Percentiles rank a stretch among this genome's conserved stretches.
Evolutionary conservation across 495 filamentous ascomycete genomes (phyloP).

Genomic region (Aeminium ludgeri): DNA sequence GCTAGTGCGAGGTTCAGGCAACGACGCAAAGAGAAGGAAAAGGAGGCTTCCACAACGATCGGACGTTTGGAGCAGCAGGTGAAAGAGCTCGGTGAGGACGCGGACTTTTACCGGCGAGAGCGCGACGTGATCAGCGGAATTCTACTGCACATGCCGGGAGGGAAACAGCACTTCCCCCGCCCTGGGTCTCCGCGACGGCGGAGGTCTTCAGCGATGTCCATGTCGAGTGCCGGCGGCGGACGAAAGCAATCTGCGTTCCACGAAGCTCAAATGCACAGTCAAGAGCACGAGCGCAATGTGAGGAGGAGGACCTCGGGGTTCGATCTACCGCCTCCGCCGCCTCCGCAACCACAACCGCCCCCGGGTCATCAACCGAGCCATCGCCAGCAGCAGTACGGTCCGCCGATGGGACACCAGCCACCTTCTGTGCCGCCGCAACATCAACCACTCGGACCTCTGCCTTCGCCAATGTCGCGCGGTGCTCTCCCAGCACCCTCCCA

Average conservation of each 20-base stretch:
- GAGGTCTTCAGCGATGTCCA: conserved; percentile 4
- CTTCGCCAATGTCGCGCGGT: too few species aligned
- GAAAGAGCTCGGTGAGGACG: conserved; percentile 24
- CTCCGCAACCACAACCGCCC: neutral
- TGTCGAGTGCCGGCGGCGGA: conserved; percentile 1
- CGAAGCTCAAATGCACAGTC: conserved; percentile 2
- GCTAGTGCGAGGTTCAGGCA: conserved; percentile 81
- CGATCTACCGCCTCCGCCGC: conserved; percentile 8
- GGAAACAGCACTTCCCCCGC: conserved; percentile 23
- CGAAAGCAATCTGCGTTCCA: neutral
- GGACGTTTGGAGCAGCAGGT: conserved; percentile 45
- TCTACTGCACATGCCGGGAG: conserved; percentile 18
- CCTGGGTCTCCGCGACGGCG: conserved; percentile 19
- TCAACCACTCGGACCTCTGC: too few species aligned
- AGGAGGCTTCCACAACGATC: conserved; percentile 49
- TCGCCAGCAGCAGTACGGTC: too few species aligned
- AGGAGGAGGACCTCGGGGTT: conserved; percentile 10
- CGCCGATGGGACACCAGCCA: too few species aligned
- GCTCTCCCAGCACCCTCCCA: too few species aligned
- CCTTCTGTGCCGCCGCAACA: too few species aligned
- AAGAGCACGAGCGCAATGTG: conserved; percentile 9
- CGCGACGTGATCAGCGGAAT: conserved; percentile 23
- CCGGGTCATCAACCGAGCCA: neutral
- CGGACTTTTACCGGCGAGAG: conserved; percentile 26
- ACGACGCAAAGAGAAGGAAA: conserved; percentile 77